phyloP scores from a whole-genome alignment of 2,329 filamentous ascomycete species.

The Coniochaeta hoffmannii region DNA sequence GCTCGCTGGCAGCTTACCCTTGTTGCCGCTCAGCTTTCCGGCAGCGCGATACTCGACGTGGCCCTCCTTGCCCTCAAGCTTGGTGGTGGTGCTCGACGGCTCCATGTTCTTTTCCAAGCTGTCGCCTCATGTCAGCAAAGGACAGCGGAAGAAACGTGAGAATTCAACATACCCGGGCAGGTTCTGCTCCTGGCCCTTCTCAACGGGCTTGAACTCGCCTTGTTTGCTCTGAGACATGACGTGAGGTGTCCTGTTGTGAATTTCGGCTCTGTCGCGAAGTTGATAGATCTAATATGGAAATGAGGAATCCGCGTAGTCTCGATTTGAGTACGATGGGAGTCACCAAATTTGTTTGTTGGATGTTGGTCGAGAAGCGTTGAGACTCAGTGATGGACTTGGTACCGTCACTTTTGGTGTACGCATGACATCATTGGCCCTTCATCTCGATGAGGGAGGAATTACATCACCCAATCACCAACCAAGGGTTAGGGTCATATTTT shows the following conservation, averaged over 20 bases:
- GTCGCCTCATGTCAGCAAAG: background rate
- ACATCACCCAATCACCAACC: background rate
- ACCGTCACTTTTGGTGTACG: background rate
- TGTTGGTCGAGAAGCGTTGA: background rate
- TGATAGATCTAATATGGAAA: no score
- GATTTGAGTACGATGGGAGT: no score
- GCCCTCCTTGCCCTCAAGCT: conserved; percentile 28
- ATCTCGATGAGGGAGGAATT: background rate
- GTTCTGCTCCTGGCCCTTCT: conserved; percentile 25
- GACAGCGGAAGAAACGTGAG: background rate
- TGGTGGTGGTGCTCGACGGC: conserved; percentile 31
- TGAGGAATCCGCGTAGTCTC: no score
- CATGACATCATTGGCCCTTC: background rate
- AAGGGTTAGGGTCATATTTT: background rate
- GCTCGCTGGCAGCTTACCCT: no score
- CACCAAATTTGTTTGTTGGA: background rate
- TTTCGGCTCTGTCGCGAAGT: background rate
- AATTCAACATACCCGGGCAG: conserved; percentile 24
- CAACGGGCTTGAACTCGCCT: conserved; percentile 26
- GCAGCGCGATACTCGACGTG: conserved; percentile 33
- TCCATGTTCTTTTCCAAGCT: conserved; percentile 29
- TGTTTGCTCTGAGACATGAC: background rate
- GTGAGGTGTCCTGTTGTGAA: no score
- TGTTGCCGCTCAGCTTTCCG: conserved; percentile 40
- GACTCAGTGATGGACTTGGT: background rate